These are phyloP conservation scores for Nakazawaea molendinolei DNA, from an alignment of 805 yeast genomes.

Conservation along the genomic window DNA sequence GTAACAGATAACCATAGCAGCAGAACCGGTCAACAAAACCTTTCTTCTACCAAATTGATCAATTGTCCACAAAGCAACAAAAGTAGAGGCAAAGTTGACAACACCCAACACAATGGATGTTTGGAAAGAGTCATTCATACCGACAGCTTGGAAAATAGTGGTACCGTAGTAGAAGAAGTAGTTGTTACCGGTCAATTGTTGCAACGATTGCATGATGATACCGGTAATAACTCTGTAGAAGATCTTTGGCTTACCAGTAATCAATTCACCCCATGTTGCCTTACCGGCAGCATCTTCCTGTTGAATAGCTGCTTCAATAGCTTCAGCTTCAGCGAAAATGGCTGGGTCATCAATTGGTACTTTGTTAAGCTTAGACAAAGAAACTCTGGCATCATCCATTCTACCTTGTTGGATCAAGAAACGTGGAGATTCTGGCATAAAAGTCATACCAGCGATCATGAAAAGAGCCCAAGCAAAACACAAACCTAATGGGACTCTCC, in stretches of 20 bases:
- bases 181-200: conserved; percentile 70
- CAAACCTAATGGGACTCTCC: conserved; percentile 53
- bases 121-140: conserved; percentile 40
- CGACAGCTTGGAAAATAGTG: conserved; percentile 46
- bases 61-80: conserved; percentile 45
- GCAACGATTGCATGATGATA: conserved; percentile 51
- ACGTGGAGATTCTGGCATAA: conserved; percentile 70
- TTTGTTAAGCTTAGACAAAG: conserved; percentile 44
- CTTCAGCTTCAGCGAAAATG: conserved; percentile 27
- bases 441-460: conserved; percentile 47
- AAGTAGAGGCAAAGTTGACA: conserved; percentile 40
- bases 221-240: conserved; percentile 38
- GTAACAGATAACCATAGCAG: conserved; percentile 55
- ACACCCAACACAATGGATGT: conserved; percentile 37
- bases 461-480: conserved; percentile 42
- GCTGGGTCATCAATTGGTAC: conserved; percentile 22
- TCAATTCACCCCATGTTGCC: conserved; percentile 44
- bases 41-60: conserved; percentile 63
- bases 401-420: conserved; percentile 49
- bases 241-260: conserved; percentile 45
- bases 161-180: conserved; percentile 69
- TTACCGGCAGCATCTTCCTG: conserved; percentile 42
- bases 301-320: conserved; percentile 38
- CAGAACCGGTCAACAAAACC: conserved; percentile 53
- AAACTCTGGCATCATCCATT: conserved; percentile 44